Base-by-base conservation (phyloP, 1,284 basidiomycete species). In the Papiliotrema flavescens region DNA sequence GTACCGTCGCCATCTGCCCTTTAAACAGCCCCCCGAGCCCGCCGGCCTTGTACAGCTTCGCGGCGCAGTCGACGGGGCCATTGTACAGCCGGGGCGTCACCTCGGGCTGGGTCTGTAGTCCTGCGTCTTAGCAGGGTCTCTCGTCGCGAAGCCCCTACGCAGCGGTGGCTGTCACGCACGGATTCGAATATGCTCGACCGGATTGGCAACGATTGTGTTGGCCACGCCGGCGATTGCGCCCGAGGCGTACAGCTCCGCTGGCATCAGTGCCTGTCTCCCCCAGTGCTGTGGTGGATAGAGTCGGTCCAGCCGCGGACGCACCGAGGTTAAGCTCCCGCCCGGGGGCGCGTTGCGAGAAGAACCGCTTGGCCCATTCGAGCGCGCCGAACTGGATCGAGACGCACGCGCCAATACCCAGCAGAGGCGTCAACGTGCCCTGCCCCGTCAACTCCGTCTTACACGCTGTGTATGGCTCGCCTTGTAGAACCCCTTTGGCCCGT, bases 101-200 rank as follows among this genome's bases (percentile, higher is more conserved):
- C 49, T 84, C 83, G 2, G 88, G 86, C 73, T 95, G 92, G 2
- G 89, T 93, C 78, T 96, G 92, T 28, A 96, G 78, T 51, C 90
- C 88, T 90, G 69, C 1, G 14, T 3, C 24, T 42, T 23, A 50
- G 45, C 44, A 14, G 6, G 26, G 24, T 42, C 37, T 22, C 22
- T 36, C 32, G 6, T 22, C 19, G 2, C 20, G 34, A 17, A 35
- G 47, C 32, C 34, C 20, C 11, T 13, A 39, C 35, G 47, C n/a
- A 22, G 22, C 35, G 35, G 23, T 19, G 5, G 28, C 37, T n/a
- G 15, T 4, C 7, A 81, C 89, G 70, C 64, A 87, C 94, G 88
- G 66, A 98, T 98, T 80, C 95, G 89, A 67, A 98, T 92, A 71
- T 98, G 93, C 76, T 98, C 95, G 14, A 98, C 92, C 2, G 95